phyloP scores from a whole-genome alignment of 371 early-diverging fungal genomes.

The Apophysomyces elegans region DNA sequence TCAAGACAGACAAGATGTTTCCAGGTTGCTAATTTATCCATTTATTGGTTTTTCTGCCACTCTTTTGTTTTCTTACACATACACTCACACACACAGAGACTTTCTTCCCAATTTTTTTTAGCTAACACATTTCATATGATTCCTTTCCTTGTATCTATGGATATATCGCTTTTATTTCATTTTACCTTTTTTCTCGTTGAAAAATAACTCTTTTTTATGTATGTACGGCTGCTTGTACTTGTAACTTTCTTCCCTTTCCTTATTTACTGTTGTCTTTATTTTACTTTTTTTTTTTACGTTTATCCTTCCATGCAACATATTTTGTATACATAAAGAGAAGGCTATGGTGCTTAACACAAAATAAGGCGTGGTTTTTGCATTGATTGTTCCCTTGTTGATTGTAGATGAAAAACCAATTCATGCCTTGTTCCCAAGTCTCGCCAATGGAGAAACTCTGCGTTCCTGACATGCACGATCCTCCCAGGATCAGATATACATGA shows the following conservation, averaged over 20 bases:
- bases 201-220: background rate
- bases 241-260: background rate
- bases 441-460: too few species aligned
- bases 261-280: too few species aligned
- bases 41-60: slow-evolving; percentile 11
- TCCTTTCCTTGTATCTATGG: slow-evolving; percentile 11
- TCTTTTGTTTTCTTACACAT: slow-evolving; percentile 9
- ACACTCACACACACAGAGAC: background rate
- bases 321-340: too few species aligned
- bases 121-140: background rate
- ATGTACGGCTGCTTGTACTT: slow-evolving; percentile 2
- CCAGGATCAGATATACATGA: too few species aligned
- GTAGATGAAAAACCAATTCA: too few species aligned
- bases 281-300: too few species aligned
- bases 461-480: too few species aligned
- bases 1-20: slow-evolving; percentile 45
- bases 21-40: slow-evolving; percentile 25
- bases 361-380: too few species aligned
- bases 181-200: background rate
- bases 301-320: too few species aligned
- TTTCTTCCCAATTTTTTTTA: background rate
- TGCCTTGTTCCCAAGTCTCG: too few species aligned
- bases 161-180: background rate
- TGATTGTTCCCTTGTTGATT: too few species aligned
- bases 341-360: too few species aligned